Evolutionary conservation across 345 rosid genomes (phyloP), one percentile per base, ranked within the genome.

Genomic region (Citrus hindsii): DNA sequence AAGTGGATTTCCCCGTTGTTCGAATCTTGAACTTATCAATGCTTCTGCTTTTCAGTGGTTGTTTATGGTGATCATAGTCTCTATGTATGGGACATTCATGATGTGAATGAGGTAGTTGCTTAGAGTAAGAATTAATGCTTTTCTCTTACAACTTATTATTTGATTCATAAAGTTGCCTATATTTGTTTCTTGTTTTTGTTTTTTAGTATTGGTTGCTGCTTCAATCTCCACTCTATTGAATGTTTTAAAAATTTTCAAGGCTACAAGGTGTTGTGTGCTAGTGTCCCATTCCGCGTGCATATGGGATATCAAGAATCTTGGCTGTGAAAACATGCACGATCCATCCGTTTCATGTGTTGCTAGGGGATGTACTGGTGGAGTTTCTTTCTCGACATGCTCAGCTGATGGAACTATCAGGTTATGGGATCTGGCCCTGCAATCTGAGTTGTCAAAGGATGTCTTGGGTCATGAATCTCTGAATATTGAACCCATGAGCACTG

Each of bases 341-440:
- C 88, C 95, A 74, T 83, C 90, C 76, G 78, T 85, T 81, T 91
- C 88, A 64, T 94, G 98, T 83, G 86, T 82, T 68, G 92, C 93
- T 71, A 92, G 92, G 79, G 98, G 98, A 59, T 94, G 97, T 86
- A 78, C 87, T 67, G 94, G 93, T 79, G 95, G 94, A 76, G 86
- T 91, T 80, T 91, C 97, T 42, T 94, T 94, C 82, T 89, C 97
- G 42, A 94, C 95, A 74, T 94, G 97, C 85, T 92, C 97, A 55
- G 88, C 92, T 77, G 98, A 93, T 83, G 97, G 97, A 53, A 88
- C 92, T 71, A 88, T 92, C 64, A 87, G 97, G 84, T 80, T 94
- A 80, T 92, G 98, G 97, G 98, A 92, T 84, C 90, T 94, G 78
- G 87, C 82, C 77, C 74, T 86, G 68, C 89, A 87, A 81, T 82